Percentiles rank a stretch among this genome's conserved stretches.
phyloP scores from a whole-genome alignment of 345 rosid genomes.

The Citrus mangshanensis region DNA sequence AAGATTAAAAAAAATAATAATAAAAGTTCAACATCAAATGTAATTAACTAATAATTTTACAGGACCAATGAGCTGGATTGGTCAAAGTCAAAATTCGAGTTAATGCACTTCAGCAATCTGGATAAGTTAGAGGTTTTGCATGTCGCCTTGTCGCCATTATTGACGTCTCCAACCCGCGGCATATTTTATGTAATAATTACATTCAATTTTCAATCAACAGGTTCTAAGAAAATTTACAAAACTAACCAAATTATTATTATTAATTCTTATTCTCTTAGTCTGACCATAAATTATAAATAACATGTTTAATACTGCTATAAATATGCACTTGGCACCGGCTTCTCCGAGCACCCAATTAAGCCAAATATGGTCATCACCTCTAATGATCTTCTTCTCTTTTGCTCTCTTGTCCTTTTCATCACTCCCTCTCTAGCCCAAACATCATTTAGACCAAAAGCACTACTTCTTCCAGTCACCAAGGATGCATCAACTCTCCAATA shows the following conservation, averaged over 20 bases:
- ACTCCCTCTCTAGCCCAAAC: not conserved
- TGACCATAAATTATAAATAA: too few species aligned
- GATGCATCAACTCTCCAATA: constrained; percentile 23
- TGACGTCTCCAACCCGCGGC: not conserved
- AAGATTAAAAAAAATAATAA: too few species aligned
- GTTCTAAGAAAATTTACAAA: too few species aligned
- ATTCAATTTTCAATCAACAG: not conserved
- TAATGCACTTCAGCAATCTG: not conserved
- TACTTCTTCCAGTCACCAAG: constrained; percentile 22
- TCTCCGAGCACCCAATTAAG: too few species aligned
- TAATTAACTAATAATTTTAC: not conserved
- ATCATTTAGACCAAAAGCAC: constrained; percentile 7
- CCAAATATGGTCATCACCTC: not conserved
- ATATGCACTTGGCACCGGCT: too few species aligned
- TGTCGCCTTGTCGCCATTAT: not conserved
- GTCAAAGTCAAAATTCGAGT: not conserved
- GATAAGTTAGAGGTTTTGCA: not conserved
- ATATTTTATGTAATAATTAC: not conserved
- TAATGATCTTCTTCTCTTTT: not conserved
- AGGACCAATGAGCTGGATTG: not conserved
- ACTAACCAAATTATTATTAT: not conserved
- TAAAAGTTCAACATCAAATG: not conserved
- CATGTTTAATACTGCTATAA: too few species aligned
- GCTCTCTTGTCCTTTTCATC: not conserved
- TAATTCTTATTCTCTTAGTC: not conserved